Percentiles rank a stretch among this genome's conserved stretches.
Evolutionary conservation across 169 alveolate genomes (phyloP).

Genomic region (Neospora caninum): DNA sequence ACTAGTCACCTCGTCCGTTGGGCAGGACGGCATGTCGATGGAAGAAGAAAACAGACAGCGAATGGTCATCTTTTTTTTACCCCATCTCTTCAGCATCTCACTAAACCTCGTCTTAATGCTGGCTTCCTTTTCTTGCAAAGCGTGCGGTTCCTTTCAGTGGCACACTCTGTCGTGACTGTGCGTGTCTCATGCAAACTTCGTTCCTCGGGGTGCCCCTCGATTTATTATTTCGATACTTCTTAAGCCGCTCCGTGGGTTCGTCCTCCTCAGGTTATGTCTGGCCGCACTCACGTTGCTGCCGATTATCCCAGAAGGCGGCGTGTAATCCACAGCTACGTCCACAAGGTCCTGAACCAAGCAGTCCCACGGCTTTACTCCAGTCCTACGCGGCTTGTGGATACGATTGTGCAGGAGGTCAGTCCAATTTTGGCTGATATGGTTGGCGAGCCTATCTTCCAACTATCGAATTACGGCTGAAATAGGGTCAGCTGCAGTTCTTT

Average conservation of each 20-base stretch:
- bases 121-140: background rate
- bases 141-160: background rate
- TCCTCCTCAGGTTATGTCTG: background rate
- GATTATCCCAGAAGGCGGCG: background rate
- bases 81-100: no score
- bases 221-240: background rate
- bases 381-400: slow-evolving; percentile 20
- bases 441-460: no score
- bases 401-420: slow-evolving; percentile 37
- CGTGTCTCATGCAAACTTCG: no score
- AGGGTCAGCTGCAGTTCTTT: no score
- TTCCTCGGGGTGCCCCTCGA: background rate
- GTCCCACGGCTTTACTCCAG: background rate
- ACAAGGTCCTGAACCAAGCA: background rate
- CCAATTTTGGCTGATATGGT: background rate
- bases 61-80: no score
- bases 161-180: background rate
- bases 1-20: no score
- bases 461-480: no score
- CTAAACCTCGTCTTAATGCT: no score
- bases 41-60: no score
- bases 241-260: background rate
- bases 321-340: background rate
- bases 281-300: background rate
- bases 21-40: no score